Base-by-base conservation (phyloP, 805 yeast species). In the Candida parachauliodes region DNA sequence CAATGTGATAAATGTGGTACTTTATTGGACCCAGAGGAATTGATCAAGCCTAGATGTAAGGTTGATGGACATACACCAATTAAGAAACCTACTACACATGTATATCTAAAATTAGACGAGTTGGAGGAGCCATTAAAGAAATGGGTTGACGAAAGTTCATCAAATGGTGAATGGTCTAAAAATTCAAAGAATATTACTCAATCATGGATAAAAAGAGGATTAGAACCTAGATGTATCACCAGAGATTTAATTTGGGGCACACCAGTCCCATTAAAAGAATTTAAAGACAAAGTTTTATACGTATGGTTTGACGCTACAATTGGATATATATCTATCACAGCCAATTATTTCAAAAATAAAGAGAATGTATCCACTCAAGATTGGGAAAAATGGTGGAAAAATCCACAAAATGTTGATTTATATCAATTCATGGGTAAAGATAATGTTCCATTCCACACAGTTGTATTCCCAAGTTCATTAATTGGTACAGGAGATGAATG, bases 351-450 rank as follows among this genome's bases (percentile, higher is more conserved):
- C 51, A 58, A 65, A 44, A 52, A 54, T 31, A 67, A 68, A 31
- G 14, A 8, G 4, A 46, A 43, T 4, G 42, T 41, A 4, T 8
- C 24, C 24, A 21, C 7, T 27, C 57, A 55, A 5, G 75, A 73
- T 37, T 91, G 98, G 98, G 67, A 74, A 52, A 58, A 77, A 50
- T 91, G 98, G 98, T 93, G 99, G 99, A 79, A 77, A 52, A 72
- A 84, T 55, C 95, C 96, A n/a, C 88, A 88, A 37, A 60, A 88
- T 45, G 96, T 93, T 46, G 66, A 84, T 48, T 70, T 93, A 49
- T 88, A 86, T 61, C 99, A 93, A 70, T 93, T 93, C 62, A 93
- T 93, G 99, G 99, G 99, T 65, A 93, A 93, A 62, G 99, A 93
- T 65, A 93, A 93, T 57, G 97, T 89, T 53, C 97, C 98, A 22